Evolutionary conservation across 495 filamentous ascomycete species (phyloP), one percentile per base, ranked within the genome.

Genomic region (Penicillium nucicola): DNA sequence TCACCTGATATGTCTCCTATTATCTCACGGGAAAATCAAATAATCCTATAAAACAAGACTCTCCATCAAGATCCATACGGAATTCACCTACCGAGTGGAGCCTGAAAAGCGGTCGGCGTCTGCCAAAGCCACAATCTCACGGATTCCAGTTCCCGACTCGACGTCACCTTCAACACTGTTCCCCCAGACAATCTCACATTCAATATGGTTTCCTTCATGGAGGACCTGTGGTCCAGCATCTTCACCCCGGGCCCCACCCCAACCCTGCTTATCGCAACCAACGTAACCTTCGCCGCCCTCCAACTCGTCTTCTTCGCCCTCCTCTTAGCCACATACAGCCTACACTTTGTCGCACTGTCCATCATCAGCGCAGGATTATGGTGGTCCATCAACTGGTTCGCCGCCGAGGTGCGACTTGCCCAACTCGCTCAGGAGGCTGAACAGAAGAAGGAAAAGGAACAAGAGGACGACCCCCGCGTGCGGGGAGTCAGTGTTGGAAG

Each of bases 381-480:
- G 93, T 87, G 79, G 68, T 81, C 84, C 17, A 95, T 98, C 69
- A 96, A 96, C 71, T 98, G 93, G 93, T 98, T 98, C 61, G 89
- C 90, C 34, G 65, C 67, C 18, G 93, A 98, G 75, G 74, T 98
- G 30, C 77, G 75, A 43, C 70, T 71, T 9, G 84, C 84, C 13
- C 62, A 65, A 35, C 84, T 88, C 59, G 72, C 67, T 17, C 75
- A 76, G 45, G 81, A 91, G 63, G 67, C 74, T 68, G 62, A 66
- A 28, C 7, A 28, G 63, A 59, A 70, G 51, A 57, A 66, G 60
- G 62, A 67, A 56, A 58, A 66, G 30, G 63, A 50, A 2, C 8
- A 41, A 42, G 58, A 48, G 54, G 44, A 52, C 51, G 68, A 56
- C 22, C 38, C 54, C 42, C 70, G 22, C 23, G 62, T 53, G 20